Evolutionary conservation across 257 asterid species (phyloP).

Genomic region (Solanum chaucha): DNA sequence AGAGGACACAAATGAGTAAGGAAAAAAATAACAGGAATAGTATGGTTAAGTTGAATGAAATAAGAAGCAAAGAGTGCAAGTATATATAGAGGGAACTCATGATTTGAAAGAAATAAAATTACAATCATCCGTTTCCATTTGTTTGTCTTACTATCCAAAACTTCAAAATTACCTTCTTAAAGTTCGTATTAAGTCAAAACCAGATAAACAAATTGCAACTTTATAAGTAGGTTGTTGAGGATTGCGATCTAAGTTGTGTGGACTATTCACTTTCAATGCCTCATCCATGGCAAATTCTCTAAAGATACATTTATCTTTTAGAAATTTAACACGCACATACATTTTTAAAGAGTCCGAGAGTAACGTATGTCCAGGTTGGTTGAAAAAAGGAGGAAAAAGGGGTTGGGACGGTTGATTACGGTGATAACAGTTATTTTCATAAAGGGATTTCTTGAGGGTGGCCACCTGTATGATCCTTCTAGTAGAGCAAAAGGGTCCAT

Average conservation of each 20-base stretch:
- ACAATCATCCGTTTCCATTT: rapidly evolving
- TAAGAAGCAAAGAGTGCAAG: neutral
- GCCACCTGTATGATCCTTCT: neutral
- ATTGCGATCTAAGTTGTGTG: too few relatives aligned
- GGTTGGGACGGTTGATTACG: neutral
- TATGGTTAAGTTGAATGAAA: neutral
- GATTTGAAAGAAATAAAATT: too few relatives aligned
- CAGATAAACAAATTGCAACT: neutral
- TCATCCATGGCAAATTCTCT: too few relatives aligned
- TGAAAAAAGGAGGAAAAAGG: too few relatives aligned
- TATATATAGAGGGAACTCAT: neutral
- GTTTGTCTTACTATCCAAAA: neutral
- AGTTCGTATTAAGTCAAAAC: too few relatives aligned
- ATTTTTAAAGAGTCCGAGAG: too few relatives aligned
- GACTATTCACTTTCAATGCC: neutral
- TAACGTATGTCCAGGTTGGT: neutral
- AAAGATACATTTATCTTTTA: too few relatives aligned
- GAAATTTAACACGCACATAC: too few relatives aligned
- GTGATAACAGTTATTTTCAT: neutral
- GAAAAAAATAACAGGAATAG: neutral
- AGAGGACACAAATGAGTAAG: neutral
- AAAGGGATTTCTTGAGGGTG: neutral
- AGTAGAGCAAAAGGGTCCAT: neutral
- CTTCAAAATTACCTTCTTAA: too few relatives aligned
- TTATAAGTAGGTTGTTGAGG: too few relatives aligned